Conservation (phyloP, 2,329 filamentous ascomycete genomes). For the Apiospora sp. region DNA sequence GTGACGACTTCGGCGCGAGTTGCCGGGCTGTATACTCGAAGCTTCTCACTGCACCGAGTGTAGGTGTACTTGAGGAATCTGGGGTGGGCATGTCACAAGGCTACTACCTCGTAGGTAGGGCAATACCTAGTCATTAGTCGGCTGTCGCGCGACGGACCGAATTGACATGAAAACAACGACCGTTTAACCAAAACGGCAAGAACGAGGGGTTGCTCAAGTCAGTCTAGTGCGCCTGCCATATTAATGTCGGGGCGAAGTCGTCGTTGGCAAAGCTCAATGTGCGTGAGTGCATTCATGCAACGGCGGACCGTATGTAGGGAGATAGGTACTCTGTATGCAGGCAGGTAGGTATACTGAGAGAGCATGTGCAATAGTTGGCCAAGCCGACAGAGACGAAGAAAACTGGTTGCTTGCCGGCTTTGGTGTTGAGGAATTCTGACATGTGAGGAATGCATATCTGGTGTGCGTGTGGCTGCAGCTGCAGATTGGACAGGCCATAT, state of each 20-base stretch:
- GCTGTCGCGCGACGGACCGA: conserved; percentile 14
- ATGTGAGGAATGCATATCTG: conserved; percentile 15
- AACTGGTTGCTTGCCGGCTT: not conserved
- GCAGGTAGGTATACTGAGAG: too few relatives aligned
- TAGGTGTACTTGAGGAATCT: not conserved
- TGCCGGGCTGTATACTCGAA: not conserved
- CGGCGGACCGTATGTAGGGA: not conserved
- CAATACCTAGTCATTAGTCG: conserved; percentile 9
- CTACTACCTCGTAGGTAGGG: not conserved
- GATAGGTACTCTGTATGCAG: too few relatives aligned
- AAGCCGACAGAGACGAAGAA: not conserved
- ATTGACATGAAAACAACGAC: conserved; percentile 6
- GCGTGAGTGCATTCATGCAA: not conserved
- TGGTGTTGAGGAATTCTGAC: conserved; percentile 17
- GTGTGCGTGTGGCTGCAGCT: conserved; percentile 15
- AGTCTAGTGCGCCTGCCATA: conserved; percentile 1
- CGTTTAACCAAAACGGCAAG: not conserved
- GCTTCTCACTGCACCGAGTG: not conserved
- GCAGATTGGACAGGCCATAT: conserved; percentile 21
- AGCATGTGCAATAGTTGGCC: conserved; percentile 1
- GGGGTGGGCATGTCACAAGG: conserved; percentile 17
- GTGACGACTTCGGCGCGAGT: not conserved
- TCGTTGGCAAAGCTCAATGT: not conserved
- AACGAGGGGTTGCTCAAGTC: not conserved
- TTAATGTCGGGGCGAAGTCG: not conserved